A percentile compares a stretch with the other conserved stretches of the same genome.
Conservation (phyloP, 768 basidiomycete genomes). For the Russula vinacea region DNA sequence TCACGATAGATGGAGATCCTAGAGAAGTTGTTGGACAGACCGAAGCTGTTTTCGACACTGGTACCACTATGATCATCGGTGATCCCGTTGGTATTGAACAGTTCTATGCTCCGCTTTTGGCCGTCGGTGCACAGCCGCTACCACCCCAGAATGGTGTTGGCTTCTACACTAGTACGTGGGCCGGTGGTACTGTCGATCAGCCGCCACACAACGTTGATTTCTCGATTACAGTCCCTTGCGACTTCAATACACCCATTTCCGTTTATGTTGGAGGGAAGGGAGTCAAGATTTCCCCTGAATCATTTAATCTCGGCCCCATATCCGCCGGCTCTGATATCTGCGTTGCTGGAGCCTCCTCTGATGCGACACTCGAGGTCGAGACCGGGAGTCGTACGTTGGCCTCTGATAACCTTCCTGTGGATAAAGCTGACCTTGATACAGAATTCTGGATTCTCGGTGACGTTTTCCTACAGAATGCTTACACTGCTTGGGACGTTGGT, state of each 20-base stretch:
- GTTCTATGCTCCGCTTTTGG: slow-evolving; percentile 17
- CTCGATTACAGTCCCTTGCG: background rate
- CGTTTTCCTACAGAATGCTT: slow-evolving; percentile 1
- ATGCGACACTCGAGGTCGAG: no score
- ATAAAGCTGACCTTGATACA: background rate
- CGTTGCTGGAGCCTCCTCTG: background rate
- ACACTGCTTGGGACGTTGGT: slow-evolving; percentile 2
- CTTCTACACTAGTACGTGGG: background rate
- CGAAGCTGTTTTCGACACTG: slow-evolving; percentile 30
- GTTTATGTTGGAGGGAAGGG: background rate
- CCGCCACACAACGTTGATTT: background rate
- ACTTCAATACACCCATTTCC: background rate
- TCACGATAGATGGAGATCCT: background rate
- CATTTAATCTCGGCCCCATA: background rate
- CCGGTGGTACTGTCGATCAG: background rate
- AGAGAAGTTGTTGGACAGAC: background rate
- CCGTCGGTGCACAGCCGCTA: background rate
- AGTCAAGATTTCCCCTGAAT: background rate
- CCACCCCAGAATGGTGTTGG: background rate
- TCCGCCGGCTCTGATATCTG: background rate
- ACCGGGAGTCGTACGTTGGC: background rate
- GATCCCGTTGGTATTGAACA: slow-evolving; percentile 15
- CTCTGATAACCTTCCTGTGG: background rate
- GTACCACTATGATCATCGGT: slow-evolving; percentile 31
- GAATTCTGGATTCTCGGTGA: slow-evolving; percentile 9